A percentile compares a stretch with the other conserved stretches of the same genome.
Conservation (phyloP, 306 rosid genomes). For the Acmispon strigosus region DNA sequence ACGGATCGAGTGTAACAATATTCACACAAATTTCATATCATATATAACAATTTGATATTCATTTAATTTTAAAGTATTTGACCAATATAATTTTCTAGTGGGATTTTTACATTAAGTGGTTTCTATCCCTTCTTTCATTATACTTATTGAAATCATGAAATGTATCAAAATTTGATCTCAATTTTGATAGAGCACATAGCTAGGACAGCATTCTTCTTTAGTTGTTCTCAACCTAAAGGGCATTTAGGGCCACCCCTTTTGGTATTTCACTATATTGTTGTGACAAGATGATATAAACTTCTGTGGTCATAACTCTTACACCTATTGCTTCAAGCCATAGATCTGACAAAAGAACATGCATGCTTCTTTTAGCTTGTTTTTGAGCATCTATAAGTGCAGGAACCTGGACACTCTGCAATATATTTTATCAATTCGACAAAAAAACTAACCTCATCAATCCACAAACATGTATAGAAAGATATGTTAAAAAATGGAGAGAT, state of each 20-base stretch:
- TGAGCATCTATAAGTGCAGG: slow-evolving; percentile 14
- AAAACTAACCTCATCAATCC: not conserved
- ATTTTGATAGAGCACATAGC: not conserved
- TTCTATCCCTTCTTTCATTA: not conserved
- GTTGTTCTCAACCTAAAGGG: not conserved
- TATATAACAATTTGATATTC: too few relatives aligned
- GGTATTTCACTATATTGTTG: not conserved
- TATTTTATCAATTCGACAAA: not conserved
- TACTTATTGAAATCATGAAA: not conserved
- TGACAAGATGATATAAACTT: slow-evolving; percentile 7
- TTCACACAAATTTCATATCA: too few relatives aligned
- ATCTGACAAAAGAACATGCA: slow-evolving; percentile 19
- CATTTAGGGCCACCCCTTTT: not conserved
- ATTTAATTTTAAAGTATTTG: too few relatives aligned
- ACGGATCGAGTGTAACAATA: too few relatives aligned
- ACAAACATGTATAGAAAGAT: not conserved
- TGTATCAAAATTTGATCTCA: not conserved
- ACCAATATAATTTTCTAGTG: not conserved
- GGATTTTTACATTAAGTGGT: not conserved
- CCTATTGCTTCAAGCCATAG: not conserved
- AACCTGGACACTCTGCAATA: slow-evolving; percentile 22
- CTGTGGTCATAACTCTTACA: not conserved
- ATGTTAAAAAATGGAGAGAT: slow-evolving; percentile 9
- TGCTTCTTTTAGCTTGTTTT: not conserved
- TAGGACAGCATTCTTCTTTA: too few relatives aligned